Evolutionary conservation across 2,329 filamentous ascomycete genomes (phyloP).

Genomic region (Fusarium stilboides): DNA sequence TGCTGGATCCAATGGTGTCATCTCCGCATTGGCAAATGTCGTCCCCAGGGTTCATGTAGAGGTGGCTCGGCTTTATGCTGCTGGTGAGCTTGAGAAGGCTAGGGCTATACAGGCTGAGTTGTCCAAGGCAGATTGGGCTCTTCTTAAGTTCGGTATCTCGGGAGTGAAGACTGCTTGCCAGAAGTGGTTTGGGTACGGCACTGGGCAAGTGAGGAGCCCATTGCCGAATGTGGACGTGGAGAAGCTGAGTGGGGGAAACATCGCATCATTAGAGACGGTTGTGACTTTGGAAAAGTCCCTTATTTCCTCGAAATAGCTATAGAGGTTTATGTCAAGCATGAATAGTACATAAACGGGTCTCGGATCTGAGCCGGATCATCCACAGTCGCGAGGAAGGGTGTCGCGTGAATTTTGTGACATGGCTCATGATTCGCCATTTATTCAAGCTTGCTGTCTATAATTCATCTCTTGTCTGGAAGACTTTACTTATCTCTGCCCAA

Average conservation of each 20-base stretch:
- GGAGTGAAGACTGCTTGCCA: conserved; percentile 77
- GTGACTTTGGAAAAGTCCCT: too few relatives aligned
- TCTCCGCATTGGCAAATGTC: conserved; percentile 80
- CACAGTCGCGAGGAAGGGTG: too few relatives aligned
- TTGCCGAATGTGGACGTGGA: background rate
- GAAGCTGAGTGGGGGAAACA: too few relatives aligned
- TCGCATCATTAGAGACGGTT: too few relatives aligned
- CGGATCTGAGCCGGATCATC: too few relatives aligned
- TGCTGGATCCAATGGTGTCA: conserved; percentile 78
- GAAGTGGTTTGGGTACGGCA: conserved; percentile 74
- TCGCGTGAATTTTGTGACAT: too few relatives aligned
- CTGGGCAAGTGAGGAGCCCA: conserved; percentile 22
- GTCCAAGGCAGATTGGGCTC: conserved; percentile 78
- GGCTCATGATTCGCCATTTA: too few relatives aligned
- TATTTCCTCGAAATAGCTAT: too few relatives aligned
- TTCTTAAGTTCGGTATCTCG: conserved; percentile 77
- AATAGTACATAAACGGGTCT: too few relatives aligned
- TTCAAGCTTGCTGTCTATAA: too few relatives aligned
- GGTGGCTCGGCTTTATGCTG: conserved; percentile 72
- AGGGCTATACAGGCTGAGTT: conserved; percentile 72
- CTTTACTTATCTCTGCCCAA: conserved; percentile 50
- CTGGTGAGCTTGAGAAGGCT: conserved; percentile 71
- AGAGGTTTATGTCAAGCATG: too few relatives aligned
- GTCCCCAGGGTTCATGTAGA: conserved; percentile 75
- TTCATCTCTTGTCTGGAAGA: conserved; percentile 39